Evolutionary conservation across 192 early-diverging fungal species (phyloP).

Genomic region (Coemansia sp.): DNA sequence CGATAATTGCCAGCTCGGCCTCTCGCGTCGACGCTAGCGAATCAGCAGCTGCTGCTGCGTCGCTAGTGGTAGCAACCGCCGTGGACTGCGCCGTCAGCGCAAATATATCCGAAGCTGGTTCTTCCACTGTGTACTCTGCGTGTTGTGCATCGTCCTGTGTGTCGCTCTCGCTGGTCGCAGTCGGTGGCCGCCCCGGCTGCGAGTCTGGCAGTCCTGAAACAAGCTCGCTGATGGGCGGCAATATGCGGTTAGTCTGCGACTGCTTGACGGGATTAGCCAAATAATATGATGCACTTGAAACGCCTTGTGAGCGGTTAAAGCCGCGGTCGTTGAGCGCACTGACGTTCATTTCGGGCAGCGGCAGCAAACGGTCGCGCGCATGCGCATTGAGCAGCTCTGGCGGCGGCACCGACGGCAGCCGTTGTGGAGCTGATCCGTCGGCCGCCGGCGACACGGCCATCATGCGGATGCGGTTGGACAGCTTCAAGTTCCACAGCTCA

Average conservation of each 20-base stretch:
- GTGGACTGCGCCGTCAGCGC: conserved; percentile 1
- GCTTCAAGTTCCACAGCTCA: conserved; percentile 33
- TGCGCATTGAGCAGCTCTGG: conserved; percentile 35
- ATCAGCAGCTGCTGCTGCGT: background rate
- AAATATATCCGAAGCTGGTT: background rate
- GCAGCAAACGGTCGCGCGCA: conserved; percentile 31
- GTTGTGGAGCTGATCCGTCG: conserved; percentile 46
- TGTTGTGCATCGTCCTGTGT: background rate
- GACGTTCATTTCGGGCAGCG: conserved; percentile 36
- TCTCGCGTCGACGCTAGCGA: conserved; percentile 31
- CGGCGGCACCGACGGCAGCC: conserved; percentile 42
- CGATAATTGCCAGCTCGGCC: conserved; percentile 46
- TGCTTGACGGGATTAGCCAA: conserved; percentile 28
- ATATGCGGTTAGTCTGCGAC: background rate
- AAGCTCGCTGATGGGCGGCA: conserved; percentile 8
- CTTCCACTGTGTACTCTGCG: conserved; percentile 11
- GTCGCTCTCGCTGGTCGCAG: background rate
- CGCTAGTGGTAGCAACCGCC: background rate
- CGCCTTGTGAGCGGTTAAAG: conserved; percentile 30
- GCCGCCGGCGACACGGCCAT: conserved; percentile 50
- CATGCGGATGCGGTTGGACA: conserved; percentile 47
- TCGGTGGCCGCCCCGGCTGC: background rate
- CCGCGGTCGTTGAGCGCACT: conserved; percentile 27
- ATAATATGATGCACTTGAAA: conserved; percentile 40
- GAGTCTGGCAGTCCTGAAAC: background rate